Evolutionary conservation across 108 stramenopile genomes (phyloP).

Genomic region (Cyclotella atomus): DNA sequence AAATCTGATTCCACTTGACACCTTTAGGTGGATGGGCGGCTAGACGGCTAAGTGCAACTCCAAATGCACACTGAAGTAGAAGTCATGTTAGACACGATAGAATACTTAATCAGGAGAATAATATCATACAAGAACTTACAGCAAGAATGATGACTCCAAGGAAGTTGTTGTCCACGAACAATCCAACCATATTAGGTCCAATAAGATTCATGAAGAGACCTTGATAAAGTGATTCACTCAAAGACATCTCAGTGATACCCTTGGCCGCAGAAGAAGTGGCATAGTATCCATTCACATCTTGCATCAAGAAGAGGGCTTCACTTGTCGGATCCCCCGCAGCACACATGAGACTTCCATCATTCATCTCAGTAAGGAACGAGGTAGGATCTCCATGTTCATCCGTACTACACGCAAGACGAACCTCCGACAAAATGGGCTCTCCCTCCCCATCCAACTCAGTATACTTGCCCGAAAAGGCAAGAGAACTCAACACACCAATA

Average conservation of each 20-base stretch:
- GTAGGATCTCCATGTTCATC: not conserved
- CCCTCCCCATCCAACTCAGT: not conserved
- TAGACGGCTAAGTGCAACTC: not conserved
- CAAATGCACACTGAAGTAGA: constrained; percentile 7
- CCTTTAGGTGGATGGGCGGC: not conserved
- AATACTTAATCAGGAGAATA: not conserved
- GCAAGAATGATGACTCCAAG: constrained; percentile 35
- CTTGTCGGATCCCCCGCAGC: constrained; percentile 11
- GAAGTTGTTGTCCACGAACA: constrained; percentile 34
- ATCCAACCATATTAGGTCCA: constrained; percentile 31
- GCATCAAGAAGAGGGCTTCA: constrained; percentile 30
- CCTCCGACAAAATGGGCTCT: not conserved
- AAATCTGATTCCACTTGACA: constrained; percentile 20
- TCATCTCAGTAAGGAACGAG: constrained; percentile 32
- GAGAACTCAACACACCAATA: not conserved
- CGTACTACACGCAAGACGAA: constrained; percentile 25
- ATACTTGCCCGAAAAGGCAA: not conserved
- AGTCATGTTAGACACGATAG: not conserved
- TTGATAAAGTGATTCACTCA: constrained; percentile 18
- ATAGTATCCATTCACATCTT: constrained; percentile 41
- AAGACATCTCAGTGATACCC: not conserved
- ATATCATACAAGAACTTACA: not conserved
- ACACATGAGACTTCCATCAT: constrained; percentile 45
- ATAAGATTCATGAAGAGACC: constrained; percentile 51
- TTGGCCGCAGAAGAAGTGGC: not conserved